phyloP scores from a whole-genome alignment of 768 basidiomycete species.

The Daedaleopsis sinensis region DNA sequence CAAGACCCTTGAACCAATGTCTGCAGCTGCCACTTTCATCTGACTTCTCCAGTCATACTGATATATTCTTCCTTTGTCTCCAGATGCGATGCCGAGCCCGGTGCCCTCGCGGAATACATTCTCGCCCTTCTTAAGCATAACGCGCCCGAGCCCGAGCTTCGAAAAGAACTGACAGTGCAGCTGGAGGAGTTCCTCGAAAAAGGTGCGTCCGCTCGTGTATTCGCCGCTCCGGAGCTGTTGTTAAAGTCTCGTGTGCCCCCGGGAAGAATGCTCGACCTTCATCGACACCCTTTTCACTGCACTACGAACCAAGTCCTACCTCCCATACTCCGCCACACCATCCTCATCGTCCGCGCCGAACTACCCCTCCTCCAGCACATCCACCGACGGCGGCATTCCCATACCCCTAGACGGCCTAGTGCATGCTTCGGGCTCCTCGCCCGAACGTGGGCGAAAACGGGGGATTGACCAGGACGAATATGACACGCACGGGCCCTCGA shows the following conservation, averaged over 20 bases:
- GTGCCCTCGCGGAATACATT: constrained; percentile 91
- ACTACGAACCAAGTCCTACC: constrained; percentile 82
- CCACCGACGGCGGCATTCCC: constrained; percentile 69
- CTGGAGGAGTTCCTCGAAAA: constrained; percentile 94
- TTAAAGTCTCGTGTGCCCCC: constrained; percentile 14
- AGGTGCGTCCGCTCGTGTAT: constrained; percentile 50
- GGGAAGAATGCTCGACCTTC: constrained; percentile 68
- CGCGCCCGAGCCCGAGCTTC: constrained; percentile 79
- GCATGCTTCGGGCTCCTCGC: constrained; percentile 45
- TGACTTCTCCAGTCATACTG: constrained; percentile 2
- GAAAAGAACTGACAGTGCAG: constrained; percentile 73
- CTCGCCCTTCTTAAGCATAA: constrained; percentile 92
- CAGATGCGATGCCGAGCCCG: constrained; percentile 96
- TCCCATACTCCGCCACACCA: constrained; percentile 66
- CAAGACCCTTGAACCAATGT: constrained; percentile 91
- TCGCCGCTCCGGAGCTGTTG: constrained; percentile 11
- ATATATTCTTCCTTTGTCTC: constrained; percentile 10
- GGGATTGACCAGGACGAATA: constrained; percentile 62
- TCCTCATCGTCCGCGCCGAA: constrained; percentile 36
- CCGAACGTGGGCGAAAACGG: constrained; percentile 67
- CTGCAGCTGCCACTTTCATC: constrained; percentile 30
- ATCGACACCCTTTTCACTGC: constrained; percentile 86
- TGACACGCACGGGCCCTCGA: constrained; percentile 63
- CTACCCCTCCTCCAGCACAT: constrained; percentile 38
- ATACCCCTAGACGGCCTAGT: constrained; percentile 75